A percentile compares a stretch with the other conserved stretches of the same genome.
Evolutionary conservation across 73 alveolate genomes (phyloP).

Genomic region (Paramecium octaurelia): DNA sequence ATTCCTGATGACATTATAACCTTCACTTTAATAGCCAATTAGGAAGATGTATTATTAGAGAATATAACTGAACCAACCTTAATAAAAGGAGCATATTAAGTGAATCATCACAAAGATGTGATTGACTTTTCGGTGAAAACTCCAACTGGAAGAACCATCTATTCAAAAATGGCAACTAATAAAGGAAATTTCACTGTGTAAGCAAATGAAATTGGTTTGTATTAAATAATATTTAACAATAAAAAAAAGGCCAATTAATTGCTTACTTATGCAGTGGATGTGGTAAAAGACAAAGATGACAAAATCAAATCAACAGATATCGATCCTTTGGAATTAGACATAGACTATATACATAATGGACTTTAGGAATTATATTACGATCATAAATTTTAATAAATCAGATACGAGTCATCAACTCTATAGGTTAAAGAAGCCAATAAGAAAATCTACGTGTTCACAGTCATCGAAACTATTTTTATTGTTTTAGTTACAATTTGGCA

Average conservation of each 20-base stretch:
- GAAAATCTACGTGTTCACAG: neutral
- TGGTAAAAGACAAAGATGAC: neutral
- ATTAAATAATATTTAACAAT: neutral
- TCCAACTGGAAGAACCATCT: slow-evolving; percentile 6
- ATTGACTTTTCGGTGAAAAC: neutral
- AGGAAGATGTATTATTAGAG: neutral
- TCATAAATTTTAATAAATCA: slow-evolving; percentile 29
- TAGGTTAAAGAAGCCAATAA: slow-evolving; percentile 29
- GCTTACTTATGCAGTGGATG: slow-evolving; percentile 35
- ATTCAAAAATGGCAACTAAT: neutral
- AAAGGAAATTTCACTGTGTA: slow-evolving; percentile 11
- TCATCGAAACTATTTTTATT: neutral
- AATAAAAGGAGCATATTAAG: slow-evolving; percentile 29
- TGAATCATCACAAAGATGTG: neutral
- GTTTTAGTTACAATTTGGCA: slow-evolving; percentile 3
- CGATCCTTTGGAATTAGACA: slow-evolving; percentile 29
- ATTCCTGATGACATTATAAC: slow-evolving; percentile 30
- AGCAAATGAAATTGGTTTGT: slow-evolving; percentile 13
- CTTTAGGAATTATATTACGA: neutral
- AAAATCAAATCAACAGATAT: neutral
- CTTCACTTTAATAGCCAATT: neutral
- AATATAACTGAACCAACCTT: slow-evolving; percentile 21
- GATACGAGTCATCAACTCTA: neutral
- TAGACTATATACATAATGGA: neutral
- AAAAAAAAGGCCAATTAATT: neutral